Conservation (phyloP, 2,329 filamentous ascomycete species). For the Hypoxylon sp. region DNA sequence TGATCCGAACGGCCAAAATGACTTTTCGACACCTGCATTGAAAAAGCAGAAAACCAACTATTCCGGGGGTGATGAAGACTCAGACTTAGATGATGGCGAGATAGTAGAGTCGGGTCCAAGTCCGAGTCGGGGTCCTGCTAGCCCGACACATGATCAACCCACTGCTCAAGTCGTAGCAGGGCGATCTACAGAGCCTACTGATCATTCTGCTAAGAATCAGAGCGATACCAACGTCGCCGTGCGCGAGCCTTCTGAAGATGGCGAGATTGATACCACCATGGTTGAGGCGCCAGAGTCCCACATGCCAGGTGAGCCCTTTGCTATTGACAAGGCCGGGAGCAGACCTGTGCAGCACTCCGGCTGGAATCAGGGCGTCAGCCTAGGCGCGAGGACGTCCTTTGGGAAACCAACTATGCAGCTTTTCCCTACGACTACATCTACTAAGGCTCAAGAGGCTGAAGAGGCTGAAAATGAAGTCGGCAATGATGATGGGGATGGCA, state of each 20-base stretch:
- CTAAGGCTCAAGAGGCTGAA: conserved; percentile 5
- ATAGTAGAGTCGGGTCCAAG: conserved; percentile 51
- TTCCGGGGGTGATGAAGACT: conserved; percentile 33
- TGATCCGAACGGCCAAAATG: conserved; percentile 21
- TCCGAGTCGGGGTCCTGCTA: conserved; percentile 25
- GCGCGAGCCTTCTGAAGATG: conserved; percentile 43
- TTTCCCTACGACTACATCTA: conserved; percentile 29
- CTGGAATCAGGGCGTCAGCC: conserved; percentile 48
- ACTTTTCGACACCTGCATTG: conserved; percentile 20
- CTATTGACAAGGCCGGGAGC: conserved; percentile 29
- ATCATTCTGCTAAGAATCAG: neutral
- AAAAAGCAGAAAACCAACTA: conserved; percentile 49
- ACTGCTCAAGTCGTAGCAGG: conserved; percentile 4
- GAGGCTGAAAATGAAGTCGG: conserved; percentile 6
- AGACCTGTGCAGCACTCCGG: conserved; percentile 33
- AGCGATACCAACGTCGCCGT: neutral
- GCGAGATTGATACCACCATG: conserved; percentile 30
- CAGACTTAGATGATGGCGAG: conserved; percentile 55
- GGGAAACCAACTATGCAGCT: conserved; percentile 35
- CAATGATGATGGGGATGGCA: neutral
- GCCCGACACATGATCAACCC: neutral
- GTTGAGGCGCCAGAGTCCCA: conserved; percentile 10
- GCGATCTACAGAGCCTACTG: neutral
- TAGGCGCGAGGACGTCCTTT: conserved; percentile 49
- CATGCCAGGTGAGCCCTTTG: conserved; percentile 21